A percentile compares a stretch with the other conserved stretches of the same genome.
These are phyloP conservation scores for Colletotrichum liriopes DNA, from an alignment of 2,329 filamentous ascomycete genomes.

Conservation along the genomic window DNA sequence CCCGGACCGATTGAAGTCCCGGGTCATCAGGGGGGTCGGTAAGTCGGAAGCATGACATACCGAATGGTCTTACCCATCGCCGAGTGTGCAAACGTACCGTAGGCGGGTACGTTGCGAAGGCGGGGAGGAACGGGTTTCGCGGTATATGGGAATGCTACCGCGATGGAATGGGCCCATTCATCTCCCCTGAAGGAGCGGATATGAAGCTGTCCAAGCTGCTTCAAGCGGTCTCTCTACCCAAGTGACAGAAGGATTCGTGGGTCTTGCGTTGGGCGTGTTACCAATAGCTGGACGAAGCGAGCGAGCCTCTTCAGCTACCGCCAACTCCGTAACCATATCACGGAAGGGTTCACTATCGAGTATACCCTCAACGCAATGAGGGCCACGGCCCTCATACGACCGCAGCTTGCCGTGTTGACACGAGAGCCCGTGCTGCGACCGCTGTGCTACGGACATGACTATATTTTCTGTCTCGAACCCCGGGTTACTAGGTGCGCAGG, in stretches of 20 bases:
- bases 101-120: too few species aligned
- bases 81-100: too few species aligned
- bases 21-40: too few species aligned
- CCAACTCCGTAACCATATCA: background rate
- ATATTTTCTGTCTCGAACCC: background rate
- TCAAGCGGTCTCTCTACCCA: background rate
- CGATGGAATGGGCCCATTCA: too few species aligned
- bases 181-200: too few species aligned
- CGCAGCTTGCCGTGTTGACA: background rate
- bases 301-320: background rate
- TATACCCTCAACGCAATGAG: background rate
- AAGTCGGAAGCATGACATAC: too few species aligned
- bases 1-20: too few species aligned
- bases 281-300: background rate
- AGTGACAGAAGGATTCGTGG: background rate
- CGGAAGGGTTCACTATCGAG: background rate
- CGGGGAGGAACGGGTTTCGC: too few species aligned
- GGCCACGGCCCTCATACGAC: background rate
- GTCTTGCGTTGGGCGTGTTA: background rate
- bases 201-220: too few species aligned
- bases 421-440: background rate
- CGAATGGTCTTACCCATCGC: too few species aligned
- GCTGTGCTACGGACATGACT: background rate
- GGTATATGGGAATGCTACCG: too few species aligned
- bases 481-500: background rate